Base-by-base conservation (phyloP, 129 eudicot species). In the Flaveria robusta region DNA sequence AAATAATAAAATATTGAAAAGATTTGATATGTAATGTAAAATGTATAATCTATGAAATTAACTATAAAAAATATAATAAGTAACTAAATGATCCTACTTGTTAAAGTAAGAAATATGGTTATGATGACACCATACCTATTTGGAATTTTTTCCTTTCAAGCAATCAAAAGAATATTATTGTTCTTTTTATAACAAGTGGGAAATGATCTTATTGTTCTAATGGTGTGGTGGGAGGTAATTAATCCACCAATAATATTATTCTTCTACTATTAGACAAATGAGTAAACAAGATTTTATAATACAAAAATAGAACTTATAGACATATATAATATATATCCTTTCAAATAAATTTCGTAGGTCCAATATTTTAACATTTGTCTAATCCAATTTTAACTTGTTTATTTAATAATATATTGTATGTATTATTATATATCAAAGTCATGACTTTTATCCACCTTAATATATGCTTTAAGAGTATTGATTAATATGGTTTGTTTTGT, bases 371-470 rank as follows among this genome's bases (percentile, higher is more conserved):
- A 84, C 91, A 87, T 83, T 82, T 89, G 92, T 88, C 91, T 82
- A 79, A 79, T 80, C 80, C 76, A 81, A 77, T 66, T 83, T 77
- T 70, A 82, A 56, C 73, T 81, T 72, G 60, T 51, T 31, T 62
- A 70, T 83, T 78, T 41, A 74, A 74, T 72, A 63, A 74, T 15
- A 34, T 34, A 7, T 24, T 34, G 39, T 5, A 34, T 34, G 39
- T 34, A 34, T 34, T 34, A 34, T 37, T 66, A 54, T 54, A 51
- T 67, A 52, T 18, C 31, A 54, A 79, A 84, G 78, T 81, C 67
- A 80, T 77, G 93, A 92, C 86, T 85, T 79, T 81, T 79, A 77
- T 82, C 89, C 92, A 84, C 90, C 86, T 84, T 86, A 85, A 74
- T 20, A 88, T 83, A 58, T 58, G 74, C 89, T 88, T 79, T 80